These are phyloP conservation scores for Epichloe gansuensis DNA, from an alignment of 2,329 filamentous ascomycete species.

Conservation along the genomic window DNA sequence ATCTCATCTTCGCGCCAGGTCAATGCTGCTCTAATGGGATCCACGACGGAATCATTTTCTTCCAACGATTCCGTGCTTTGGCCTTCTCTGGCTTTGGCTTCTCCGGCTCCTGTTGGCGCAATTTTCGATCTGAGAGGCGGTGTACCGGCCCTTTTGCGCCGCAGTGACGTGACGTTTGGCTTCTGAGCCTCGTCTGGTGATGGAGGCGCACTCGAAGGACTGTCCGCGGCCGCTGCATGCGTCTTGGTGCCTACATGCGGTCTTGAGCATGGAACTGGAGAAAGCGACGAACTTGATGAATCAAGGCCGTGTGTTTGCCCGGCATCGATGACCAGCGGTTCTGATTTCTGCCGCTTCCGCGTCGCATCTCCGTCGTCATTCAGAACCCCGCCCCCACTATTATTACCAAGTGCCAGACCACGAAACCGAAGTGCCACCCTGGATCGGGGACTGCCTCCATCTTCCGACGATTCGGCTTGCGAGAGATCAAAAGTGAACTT, in stretches of 20 bases:
- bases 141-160: slow-evolving; percentile 23
- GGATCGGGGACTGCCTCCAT: slow-evolving; percentile 40
- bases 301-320: background rate
- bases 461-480: slow-evolving; percentile 21
- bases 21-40: slow-evolving; percentile 44
- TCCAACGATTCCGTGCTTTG: slow-evolving; percentile 7
- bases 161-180: slow-evolving; percentile 17
- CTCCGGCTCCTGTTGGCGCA: slow-evolving; percentile 9
- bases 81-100: background rate
- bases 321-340: slow-evolving; percentile 3
- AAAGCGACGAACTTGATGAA: background rate
- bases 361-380: slow-evolving; percentile 14
- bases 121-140: slow-evolving; percentile 24
- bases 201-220: background rate
- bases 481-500: slow-evolving; percentile 34
- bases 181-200: background rate
- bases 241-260: background rate
- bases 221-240: background rate
- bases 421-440: slow-evolving; percentile 39
- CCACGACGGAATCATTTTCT: slow-evolving; percentile 28
- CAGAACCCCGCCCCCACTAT: slow-evolving; percentile 31
- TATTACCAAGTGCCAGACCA: slow-evolving; percentile 30
- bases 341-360: slow-evolving; percentile 7
- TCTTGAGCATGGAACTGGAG: background rate
- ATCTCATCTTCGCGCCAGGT: slow-evolving; percentile 60